Conservation (phyloP, 1,284 basidiomycete species). For the Sporisorium exsertum region DNA sequence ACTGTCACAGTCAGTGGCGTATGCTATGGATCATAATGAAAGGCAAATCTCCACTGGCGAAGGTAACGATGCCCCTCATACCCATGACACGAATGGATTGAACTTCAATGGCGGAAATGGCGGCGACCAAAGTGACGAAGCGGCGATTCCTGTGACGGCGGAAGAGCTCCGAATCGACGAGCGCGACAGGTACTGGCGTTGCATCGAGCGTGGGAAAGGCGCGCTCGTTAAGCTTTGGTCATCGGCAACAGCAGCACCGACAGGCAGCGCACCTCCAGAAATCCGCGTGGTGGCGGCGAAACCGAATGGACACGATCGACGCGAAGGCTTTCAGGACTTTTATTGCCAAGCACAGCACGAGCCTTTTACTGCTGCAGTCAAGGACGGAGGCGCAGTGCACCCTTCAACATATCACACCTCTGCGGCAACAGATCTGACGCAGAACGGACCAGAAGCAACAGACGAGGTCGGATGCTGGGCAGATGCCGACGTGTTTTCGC, state of each 20-base stretch:
- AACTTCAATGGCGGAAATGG: not conserved
- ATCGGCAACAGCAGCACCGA: not conserved
- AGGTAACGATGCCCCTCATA: not conserved
- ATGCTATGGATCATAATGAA: not conserved
- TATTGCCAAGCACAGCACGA: constrained; percentile 38
- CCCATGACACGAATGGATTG: not conserved
- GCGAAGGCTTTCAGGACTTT: constrained; percentile 44
- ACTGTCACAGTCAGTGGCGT: too few species aligned
- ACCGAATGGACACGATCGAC: constrained; percentile 38
- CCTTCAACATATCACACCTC: not conserved
- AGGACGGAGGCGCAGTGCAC: too few species aligned
- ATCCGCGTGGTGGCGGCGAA: constrained; percentile 39
- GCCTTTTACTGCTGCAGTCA: not conserved
- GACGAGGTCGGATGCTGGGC: constrained; percentile 39
- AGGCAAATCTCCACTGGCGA: not conserved
- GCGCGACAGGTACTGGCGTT: constrained; percentile 34
- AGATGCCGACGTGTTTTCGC: constrained; percentile 39
- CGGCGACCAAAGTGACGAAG: not conserved
- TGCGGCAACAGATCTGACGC: not conserved
- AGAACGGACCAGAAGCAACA: not conserved
- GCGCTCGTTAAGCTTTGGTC: constrained; percentile 32
- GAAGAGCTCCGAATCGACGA: constrained; percentile 29
- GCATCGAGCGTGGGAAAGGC: constrained; percentile 23
- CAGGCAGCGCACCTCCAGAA: constrained; percentile 6
- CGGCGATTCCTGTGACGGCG: not conserved